phyloP scores from a whole-genome alignment of 2,329 filamentous ascomycete genomes.

The Scedosporium minutisporum region DNA sequence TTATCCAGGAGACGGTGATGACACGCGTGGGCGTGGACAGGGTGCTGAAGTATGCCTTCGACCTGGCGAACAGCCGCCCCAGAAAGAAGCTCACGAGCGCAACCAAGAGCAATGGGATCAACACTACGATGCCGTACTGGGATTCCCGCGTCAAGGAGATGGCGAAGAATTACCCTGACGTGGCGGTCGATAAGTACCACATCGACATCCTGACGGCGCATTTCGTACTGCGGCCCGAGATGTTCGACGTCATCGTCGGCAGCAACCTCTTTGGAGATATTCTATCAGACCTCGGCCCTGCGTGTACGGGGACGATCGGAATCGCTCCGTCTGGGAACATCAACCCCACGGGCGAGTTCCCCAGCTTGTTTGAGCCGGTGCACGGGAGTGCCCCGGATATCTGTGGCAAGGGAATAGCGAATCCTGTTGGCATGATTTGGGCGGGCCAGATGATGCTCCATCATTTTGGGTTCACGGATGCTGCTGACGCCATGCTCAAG shows the following conservation, averaged over 20 bases:
- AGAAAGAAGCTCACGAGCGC: constrained; percentile 54
- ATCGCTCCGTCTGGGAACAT: constrained; percentile 64
- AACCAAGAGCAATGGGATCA: constrained; percentile 57
- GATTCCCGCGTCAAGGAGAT: constrained; percentile 49
- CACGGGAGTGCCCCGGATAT: constrained; percentile 68
- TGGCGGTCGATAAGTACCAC: constrained; percentile 54
- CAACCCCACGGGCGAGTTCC: constrained; percentile 43
- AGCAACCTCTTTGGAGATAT: constrained; percentile 58
- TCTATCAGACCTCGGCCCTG: constrained; percentile 61
- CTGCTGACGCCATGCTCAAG: constrained; percentile 43
- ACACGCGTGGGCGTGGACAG: constrained; percentile 50
- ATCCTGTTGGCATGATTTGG: constrained; percentile 65
- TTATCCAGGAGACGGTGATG: constrained; percentile 56
- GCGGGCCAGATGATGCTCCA: constrained; percentile 52
- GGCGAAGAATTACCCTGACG: constrained; percentile 45
- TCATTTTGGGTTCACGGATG: constrained; percentile 16
- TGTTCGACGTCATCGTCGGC: constrained; percentile 53
- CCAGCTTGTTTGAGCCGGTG: constrained; percentile 55
- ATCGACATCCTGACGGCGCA: constrained; percentile 58
- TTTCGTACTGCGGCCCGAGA: constrained; percentile 50
- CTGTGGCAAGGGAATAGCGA: constrained; percentile 61
- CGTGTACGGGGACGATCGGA: constrained; percentile 60
- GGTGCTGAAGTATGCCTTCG: constrained; percentile 54
- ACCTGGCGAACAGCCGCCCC: constrained; percentile 47
- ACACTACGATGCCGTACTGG: constrained; percentile 61